phyloP scores from a whole-genome alignment of 768 basidiomycete genomes.

The Tricholomella constricta region DNA sequence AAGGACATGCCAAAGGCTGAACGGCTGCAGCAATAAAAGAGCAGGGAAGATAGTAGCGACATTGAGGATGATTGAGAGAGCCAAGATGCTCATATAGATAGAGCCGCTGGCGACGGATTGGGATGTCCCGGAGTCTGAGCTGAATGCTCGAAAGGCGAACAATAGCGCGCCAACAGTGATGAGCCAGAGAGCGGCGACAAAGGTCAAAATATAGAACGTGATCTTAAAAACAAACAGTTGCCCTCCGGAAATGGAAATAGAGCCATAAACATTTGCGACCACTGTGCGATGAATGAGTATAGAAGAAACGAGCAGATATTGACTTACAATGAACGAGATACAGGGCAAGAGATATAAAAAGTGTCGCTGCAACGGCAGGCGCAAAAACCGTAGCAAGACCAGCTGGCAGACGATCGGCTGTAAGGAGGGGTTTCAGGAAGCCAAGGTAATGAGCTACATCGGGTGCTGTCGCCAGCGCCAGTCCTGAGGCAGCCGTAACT shows the following conservation, averaged over 20 bases:
- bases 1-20: slow-evolving; percentile 58
- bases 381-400: slow-evolving; percentile 70
- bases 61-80: slow-evolving; percentile 59
- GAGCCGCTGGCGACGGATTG: slow-evolving; percentile 64
- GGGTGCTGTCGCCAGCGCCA: slow-evolving; percentile 69
- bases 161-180: slow-evolving; percentile 68
- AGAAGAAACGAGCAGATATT: neutral
- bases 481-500: slow-evolving; percentile 74
- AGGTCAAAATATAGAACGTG: slow-evolving; percentile 58
- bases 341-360: slow-evolving; percentile 61
- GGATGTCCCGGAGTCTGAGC: slow-evolving; percentile 34
- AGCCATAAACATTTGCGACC: slow-evolving; percentile 52
- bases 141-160: slow-evolving; percentile 65
- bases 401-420: slow-evolving; percentile 50
- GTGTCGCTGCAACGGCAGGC: slow-evolving; percentile 59
- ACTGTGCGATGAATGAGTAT: slow-evolving; percentile 36
- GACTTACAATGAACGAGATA: slow-evolving; percentile 57
- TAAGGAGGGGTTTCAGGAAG: slow-evolving; percentile 58
- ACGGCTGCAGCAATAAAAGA: slow-evolving; percentile 71
- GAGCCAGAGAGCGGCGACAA: slow-evolving; percentile 61
- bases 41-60: slow-evolving; percentile 72
- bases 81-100: slow-evolving; percentile 68
- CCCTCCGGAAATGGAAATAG: slow-evolving; percentile 63
- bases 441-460: slow-evolving; percentile 71
- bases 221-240: slow-evolving; percentile 64